A percentile compares a stretch with the other conserved stretches of the same genome.
These are phyloP conservation scores for Coemansia pectinata DNA, from an alignment of 192 early-diverging fungal species.

Conservation along the genomic window DNA sequence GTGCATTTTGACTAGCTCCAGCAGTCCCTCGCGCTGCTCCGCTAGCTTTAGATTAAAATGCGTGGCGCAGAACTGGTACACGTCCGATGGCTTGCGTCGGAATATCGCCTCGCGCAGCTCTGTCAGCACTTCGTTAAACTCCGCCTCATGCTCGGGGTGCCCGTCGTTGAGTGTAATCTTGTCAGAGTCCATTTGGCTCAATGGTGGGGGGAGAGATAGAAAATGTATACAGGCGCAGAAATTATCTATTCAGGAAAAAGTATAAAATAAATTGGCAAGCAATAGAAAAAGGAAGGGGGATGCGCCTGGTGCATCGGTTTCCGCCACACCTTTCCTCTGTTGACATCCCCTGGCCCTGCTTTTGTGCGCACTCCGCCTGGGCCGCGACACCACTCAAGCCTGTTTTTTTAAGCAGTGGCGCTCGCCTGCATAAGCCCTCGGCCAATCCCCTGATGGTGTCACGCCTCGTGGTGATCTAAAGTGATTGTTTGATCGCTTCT, in stretches of 20 bases:
- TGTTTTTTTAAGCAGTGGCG: background rate
- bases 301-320: background rate
- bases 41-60: slow-evolving; percentile 86
- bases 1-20: slow-evolving; percentile 51
- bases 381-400: background rate
- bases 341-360: slow-evolving; percentile 1
- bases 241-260: background rate
- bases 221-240: slow-evolving; percentile 3
- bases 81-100: slow-evolving; percentile 77
- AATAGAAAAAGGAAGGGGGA: background rate
- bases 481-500: background rate
- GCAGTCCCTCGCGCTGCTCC: slow-evolving; percentile 66
- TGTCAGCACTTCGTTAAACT: slow-evolving; percentile 68
- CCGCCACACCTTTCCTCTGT: background rate
- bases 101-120: slow-evolving; percentile 83
- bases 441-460: background rate
- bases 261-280: background rate
- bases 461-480: background rate
- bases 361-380: background rate
- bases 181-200: slow-evolving; percentile 43
- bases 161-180: slow-evolving; percentile 48
- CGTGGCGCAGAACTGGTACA: slow-evolving; percentile 89
- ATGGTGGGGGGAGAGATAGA: background rate
- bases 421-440: background rate
- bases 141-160: slow-evolving; percentile 49